Evolutionary conservation across 2,329 filamentous ascomycete genomes (phyloP).

Genomic region (Claviceps capensis): DNA sequence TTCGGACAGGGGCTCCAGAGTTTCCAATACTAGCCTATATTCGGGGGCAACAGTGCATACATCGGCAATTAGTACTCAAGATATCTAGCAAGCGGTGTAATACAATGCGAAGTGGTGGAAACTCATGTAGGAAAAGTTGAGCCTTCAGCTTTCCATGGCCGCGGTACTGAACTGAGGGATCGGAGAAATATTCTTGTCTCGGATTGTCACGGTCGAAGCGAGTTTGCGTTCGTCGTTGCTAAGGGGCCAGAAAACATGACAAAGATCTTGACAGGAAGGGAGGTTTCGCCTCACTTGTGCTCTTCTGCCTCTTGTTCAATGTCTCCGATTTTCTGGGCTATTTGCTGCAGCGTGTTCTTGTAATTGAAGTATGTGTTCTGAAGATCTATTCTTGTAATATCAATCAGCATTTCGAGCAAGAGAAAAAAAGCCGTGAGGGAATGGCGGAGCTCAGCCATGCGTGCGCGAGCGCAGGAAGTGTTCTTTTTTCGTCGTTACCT

Average conservation of each 20-base stretch:
- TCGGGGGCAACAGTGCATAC: neutral
- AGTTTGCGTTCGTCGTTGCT: neutral
- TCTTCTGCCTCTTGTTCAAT: conserved; percentile 96
- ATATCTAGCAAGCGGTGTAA: neutral
- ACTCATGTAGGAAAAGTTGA: no score
- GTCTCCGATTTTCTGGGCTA: conserved; percentile 92
- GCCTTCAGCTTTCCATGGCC: no score
- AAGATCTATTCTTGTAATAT: conserved; percentile 43
- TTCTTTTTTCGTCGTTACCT: conserved; percentile 32
- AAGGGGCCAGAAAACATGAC: neutral
- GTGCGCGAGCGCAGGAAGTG: neutral
- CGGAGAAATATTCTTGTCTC: no score
- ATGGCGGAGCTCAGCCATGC: neutral
- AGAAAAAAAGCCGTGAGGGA: neutral
- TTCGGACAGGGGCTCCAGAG: conserved; percentile 63
- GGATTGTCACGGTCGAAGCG: neutral
- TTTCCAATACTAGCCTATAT: conserved; percentile 80
- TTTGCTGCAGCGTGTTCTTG: conserved; percentile 69
- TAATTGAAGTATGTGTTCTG: conserved; percentile 69
- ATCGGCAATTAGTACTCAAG: conserved; percentile 1
- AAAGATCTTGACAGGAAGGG: neutral
- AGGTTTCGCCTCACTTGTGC: conserved; percentile 62
- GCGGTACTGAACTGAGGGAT: no score
- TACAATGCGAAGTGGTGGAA: neutral
- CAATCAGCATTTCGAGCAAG: neutral